Percentiles rank a stretch among this genome's conserved stretches.
These are phyloP conservation scores for Termitomyces sp. DNA, from an alignment of 768 basidiomycete genomes.

Conservation along the genomic window DNA sequence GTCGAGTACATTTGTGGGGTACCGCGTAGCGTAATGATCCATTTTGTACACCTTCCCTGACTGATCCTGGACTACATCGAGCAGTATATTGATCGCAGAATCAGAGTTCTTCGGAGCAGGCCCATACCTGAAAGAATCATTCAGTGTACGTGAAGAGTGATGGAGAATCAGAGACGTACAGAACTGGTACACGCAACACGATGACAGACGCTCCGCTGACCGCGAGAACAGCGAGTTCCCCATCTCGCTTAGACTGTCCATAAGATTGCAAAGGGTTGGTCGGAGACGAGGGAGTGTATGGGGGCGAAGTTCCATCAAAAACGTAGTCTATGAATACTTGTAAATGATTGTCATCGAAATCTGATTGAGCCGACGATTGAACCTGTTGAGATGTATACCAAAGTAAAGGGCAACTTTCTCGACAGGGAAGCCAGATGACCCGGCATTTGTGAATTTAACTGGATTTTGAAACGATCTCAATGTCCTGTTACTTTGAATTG, in stretches of 20 bases:
- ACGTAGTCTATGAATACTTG: slow-evolving; percentile 71
- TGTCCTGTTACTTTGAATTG: not conserved
- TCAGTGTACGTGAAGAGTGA: slow-evolving; percentile 3
- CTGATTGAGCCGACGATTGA: not conserved
- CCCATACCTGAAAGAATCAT: slow-evolving; percentile 66
- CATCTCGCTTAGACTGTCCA: slow-evolving; percentile 82
- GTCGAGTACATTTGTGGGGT: slow-evolving; percentile 89
- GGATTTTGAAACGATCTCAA: slow-evolving; percentile 1
- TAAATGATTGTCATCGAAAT: not conserved
- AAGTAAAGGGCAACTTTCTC: slow-evolving; percentile 55
- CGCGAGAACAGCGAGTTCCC: slow-evolving; percentile 75
- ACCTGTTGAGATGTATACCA: slow-evolving; percentile 95
- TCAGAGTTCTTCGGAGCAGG: slow-evolving; percentile 83
- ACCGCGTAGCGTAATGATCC: slow-evolving; percentile 93
- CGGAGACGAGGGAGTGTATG: slow-evolving; percentile 71
- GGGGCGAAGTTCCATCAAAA: slow-evolving; percentile 91
- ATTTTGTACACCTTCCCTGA: slow-evolving; percentile 89
- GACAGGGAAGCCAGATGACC: slow-evolving; percentile 68
- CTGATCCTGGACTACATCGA: slow-evolving; percentile 85
- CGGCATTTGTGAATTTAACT: slow-evolving; percentile 84
- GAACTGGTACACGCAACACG: slow-evolving; percentile 85
- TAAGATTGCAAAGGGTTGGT: slow-evolving; percentile 90
- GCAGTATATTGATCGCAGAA: slow-evolving; percentile 83
- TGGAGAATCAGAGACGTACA: slow-evolving; percentile 48
- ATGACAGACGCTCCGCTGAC: slow-evolving; percentile 56